Base-by-base conservation (phyloP, 257 asterid species). In the Echium plantagineum region DNA sequence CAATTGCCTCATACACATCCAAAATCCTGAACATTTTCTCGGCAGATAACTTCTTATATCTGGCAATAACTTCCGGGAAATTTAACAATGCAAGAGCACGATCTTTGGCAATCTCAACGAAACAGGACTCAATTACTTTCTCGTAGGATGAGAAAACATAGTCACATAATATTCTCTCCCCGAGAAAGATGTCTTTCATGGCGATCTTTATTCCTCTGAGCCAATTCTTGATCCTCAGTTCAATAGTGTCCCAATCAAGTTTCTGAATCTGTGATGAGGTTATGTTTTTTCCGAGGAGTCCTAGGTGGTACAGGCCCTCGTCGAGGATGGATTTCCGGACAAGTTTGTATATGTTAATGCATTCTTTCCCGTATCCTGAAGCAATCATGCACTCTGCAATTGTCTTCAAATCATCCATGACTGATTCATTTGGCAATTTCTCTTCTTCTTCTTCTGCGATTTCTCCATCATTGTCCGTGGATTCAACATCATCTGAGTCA, bases 361-460 rank as follows among this genome's bases (percentile, higher is more conserved):
- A 88, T 57, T 88, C 96, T 60, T 71, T 85, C 0, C 74, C 90
- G 17, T 88, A 83, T 0, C 96, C 95, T 19, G 83, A 73, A 0
- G 77, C 70, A 51, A 85, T 81, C 96, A 88, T 85, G 63, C 86
- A 77, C 26, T 82, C 85, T 0, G 97, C 95, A 3, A 89, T 86
- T 12, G 58, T 71, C 74, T 68, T 77, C 66, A 89, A 69, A 71
- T 78, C 83, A 52, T 67, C 69, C 80, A 80, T 67, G 0, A 80
- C 85, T 30, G 66, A 9, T 55, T 73, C 89, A 17, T 42, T 42
- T 42, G 15, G 49, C 12, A 42, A 5, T 35, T 35, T 74, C 0
- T 74, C 79, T 7, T 57, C 56, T 55, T n/a, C n/a, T n/a, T 60
- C 75, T 5, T 72, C 58, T 26, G 48, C 69, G 6, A 32, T 7